Conservation (phyloP, 768 basidiomycete genomes). For the Arthromyces matolae region DNA sequence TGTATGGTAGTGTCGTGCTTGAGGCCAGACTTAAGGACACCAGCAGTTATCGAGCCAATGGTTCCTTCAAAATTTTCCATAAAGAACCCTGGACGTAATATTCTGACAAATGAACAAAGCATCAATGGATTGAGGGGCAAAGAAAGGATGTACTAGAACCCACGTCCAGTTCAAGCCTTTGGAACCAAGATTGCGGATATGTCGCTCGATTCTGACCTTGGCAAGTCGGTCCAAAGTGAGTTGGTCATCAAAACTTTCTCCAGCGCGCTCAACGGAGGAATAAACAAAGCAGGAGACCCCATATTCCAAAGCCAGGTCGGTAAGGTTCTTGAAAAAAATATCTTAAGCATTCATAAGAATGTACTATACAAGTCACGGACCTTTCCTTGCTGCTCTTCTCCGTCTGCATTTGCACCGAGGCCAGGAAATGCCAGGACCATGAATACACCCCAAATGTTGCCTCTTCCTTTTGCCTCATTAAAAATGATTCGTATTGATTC, state of each 20-base stretch:
- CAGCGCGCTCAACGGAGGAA: slow-evolving; percentile 37
- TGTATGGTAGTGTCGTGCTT: slow-evolving; percentile 29
- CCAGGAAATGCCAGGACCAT: slow-evolving; percentile 37
- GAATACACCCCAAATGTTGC: slow-evolving; percentile 37
- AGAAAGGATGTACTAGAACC: slow-evolving; percentile 12
- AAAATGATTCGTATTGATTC: slow-evolving; percentile 30
- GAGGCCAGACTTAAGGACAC: slow-evolving; percentile 31
- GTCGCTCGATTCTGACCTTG: slow-evolving; percentile 35
- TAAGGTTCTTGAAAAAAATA: slow-evolving; percentile 23
- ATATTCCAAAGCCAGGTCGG: slow-evolving; percentile 35
- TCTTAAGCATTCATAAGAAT: background rate
- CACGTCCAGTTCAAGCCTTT: slow-evolving; percentile 37
- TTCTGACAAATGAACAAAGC: slow-evolving; percentile 17
- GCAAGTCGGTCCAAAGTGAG: slow-evolving; percentile 24
- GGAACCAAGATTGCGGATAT: slow-evolving; percentile 27
- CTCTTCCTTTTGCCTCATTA: slow-evolving; percentile 26
- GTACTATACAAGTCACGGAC: slow-evolving; percentile 19
- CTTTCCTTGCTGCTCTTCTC: slow-evolving; percentile 38
- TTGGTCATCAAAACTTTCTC: slow-evolving; percentile 31
- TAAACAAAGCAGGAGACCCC: slow-evolving; percentile 32
- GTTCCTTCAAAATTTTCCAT: slow-evolving; percentile 41
- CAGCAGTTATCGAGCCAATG: slow-evolving; percentile 32
- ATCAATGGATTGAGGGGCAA: too few relatives aligned
- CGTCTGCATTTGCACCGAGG: slow-evolving; percentile 35
- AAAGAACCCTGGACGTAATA: slow-evolving; percentile 40